Evolutionary conservation across 352 stramenopile genomes (phyloP), one percentile per base, ranked within the genome.

Genomic region (Bremia lactucae): DNA sequence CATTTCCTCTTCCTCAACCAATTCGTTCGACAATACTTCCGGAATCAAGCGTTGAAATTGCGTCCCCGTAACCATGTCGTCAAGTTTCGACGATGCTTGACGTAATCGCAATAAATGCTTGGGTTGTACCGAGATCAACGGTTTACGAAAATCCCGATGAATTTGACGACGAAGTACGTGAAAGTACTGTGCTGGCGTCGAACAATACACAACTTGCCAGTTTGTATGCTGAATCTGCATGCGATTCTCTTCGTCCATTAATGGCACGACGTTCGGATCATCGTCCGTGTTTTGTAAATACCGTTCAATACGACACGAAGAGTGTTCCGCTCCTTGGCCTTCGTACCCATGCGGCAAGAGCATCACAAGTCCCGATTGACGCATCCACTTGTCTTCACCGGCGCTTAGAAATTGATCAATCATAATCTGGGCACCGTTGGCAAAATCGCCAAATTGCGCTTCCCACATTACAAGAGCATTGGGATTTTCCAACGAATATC

Each of bases 151-250:
- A 48, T 98, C 89, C 34, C 94, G 86, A 72, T 98, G 94, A 23
- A 98, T 83, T 62, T 96, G 87, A 34, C 84, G 73, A 49, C 87
- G 74, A 40, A 96, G 59, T 33, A 91, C 72, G 65, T 96, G 87
- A 69, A 94, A 96, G 60, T 94, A 95, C 50, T 95, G 87, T 3
- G 86, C 85, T 1, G 87, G 83, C 25, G 95, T 98, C 10, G 94
- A 94, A 56, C 79, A 96, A 66, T 98, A 98, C 22, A 98, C 86
- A 44, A 98, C 83, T 65, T 98, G 93, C 94, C 87, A 97, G 64
- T 98, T 98, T 45, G 72, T 87, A 48, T 92, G 81, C 67, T 99
- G 95, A 55, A 98, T 97, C 65, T 98, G 93, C 72, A 95, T 97
- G 34, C 91, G 76, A 52, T 96, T 86, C 64, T 97, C 88, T 33